phyloP scores from a whole-genome alignment of 2,329 filamentous ascomycete species.

The Aspergillus clavatus region DNA sequence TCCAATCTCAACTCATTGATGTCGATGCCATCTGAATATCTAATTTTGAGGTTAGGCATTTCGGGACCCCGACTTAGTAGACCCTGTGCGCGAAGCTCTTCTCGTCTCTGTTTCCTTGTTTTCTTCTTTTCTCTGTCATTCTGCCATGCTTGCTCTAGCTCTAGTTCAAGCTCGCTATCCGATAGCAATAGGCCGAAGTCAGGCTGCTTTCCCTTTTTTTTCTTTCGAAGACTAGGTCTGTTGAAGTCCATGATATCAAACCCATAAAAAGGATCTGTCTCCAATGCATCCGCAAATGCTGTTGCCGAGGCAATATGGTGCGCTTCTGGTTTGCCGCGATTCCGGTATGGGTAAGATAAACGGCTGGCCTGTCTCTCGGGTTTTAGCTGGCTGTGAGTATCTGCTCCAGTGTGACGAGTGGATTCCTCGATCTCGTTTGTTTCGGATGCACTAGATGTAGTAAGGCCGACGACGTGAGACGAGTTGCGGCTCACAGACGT shows the following conservation, averaged over 20 bases:
- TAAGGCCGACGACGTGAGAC: neutral
- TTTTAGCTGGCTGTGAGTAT: neutral
- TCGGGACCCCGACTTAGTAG: constrained; percentile 55
- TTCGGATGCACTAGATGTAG: neutral
- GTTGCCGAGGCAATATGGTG: constrained; percentile 50
- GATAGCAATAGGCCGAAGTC: constrained; percentile 53
- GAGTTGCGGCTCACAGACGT: neutral
- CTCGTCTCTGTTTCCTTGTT: constrained; percentile 63
- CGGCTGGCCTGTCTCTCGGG: neutral
- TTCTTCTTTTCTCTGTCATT: constrained; percentile 69
- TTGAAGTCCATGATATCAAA: constrained; percentile 85
- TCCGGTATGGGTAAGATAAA: neutral
- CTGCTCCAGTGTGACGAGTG: neutral
- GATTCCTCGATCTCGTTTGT: neutral
- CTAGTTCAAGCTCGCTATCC: constrained; percentile 63
- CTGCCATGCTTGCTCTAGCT: constrained; percentile 57
- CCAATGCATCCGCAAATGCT: constrained; percentile 54
- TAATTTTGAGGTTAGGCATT: constrained; percentile 59
- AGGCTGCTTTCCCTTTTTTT: constrained; percentile 58
- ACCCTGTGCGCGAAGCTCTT: constrained; percentile 62
- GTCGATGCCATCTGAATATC: constrained; percentile 68
- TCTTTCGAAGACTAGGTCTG: constrained; percentile 61
- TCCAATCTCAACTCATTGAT: constrained; percentile 68
- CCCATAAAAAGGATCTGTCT: constrained; percentile 59
- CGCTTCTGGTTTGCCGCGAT: neutral